These are phyloP conservation scores for Monosporascus ibericus DNA, from an alignment of 2,329 filamentous ascomycete species.

Conservation along the genomic window DNA sequence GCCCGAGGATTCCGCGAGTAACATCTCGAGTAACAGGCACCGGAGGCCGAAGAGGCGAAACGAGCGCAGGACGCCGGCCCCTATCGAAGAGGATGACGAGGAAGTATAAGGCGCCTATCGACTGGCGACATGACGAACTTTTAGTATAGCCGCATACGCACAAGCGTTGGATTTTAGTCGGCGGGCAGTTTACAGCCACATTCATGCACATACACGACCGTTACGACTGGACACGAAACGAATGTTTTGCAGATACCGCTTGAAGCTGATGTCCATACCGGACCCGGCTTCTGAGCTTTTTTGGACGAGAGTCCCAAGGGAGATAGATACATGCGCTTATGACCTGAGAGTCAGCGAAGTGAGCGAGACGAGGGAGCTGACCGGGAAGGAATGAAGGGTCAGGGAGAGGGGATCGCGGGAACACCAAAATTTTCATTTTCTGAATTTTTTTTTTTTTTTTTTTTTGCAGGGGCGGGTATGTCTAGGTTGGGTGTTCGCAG, in stretches of 20 bases:
- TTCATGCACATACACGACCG: background rate
- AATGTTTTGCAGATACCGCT: background rate
- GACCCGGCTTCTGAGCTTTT: too few relatives aligned
- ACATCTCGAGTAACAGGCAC: slow-evolving; percentile 66
- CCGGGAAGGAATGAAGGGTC: too few relatives aligned
- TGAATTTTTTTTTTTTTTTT: too few relatives aligned
- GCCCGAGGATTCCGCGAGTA: slow-evolving; percentile 75
- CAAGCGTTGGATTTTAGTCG: background rate
- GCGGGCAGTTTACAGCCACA: background rate
- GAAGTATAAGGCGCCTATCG: slow-evolving; percentile 18
- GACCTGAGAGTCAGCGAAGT: too few relatives aligned
- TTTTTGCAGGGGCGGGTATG: too few relatives aligned
- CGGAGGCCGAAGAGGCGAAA: slow-evolving; percentile 61
- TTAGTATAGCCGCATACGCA: background rate
- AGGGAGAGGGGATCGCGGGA: too few relatives aligned
- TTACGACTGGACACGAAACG: background rate
- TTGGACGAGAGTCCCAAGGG: too few relatives aligned
- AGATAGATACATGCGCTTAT: too few relatives aligned
- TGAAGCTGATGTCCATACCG: background rate
- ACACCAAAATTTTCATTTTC: too few relatives aligned
- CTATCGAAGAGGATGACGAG: slow-evolving; percentile 64
- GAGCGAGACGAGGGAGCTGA: too few relatives aligned
- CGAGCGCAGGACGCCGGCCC: slow-evolving; percentile 65
- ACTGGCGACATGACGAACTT: background rate
- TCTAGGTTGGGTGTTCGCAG: too few relatives aligned